Evolutionary conservation across 2,329 filamentous ascomycete genomes (phyloP), one percentile per base, ranked within the genome.

Genomic region (Trichoderma atroviride): DNA sequence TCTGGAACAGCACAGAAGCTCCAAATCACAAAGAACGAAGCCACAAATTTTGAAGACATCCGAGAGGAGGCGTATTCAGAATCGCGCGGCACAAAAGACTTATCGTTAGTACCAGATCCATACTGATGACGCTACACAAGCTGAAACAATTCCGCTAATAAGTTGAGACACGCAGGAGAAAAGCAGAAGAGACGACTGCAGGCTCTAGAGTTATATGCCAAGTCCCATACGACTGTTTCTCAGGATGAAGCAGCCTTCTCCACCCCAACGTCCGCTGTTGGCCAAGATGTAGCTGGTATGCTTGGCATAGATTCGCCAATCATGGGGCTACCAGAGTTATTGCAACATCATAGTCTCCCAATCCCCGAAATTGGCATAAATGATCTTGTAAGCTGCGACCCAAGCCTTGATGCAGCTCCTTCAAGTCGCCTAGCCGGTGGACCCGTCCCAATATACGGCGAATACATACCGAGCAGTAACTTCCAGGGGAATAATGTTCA

Each of bases 51-150:
- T 58, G n/a, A 60, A 59, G 43, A 60, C 58, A 11, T 69, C 74
- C 2, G 76, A 73, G 52, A 76, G 75, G 43, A 70, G 76, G 59
- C 72, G 74, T 2, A 35, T 73, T 61, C 76, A 77, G 62, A 77
- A 77, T 33, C 76, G 74, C 19, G 65, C 72, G 59, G 75, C 76
- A 4, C 76, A 94, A 80, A 89, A 94, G 73, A 79, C 82, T 6
- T 80, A 78, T 67, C 80, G 83, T 84, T 71, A 77, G 81, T 79
- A 24, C 11, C 5, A 4, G 16, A 43, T 19, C 14, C 22, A 24
- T 31, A n/a, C 19, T 13, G 27, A 13, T 19, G 27, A 29, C n/a
- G 29, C 10, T 19, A n/a, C 16, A 50, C 33, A 43, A 50, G 22
- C 22, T 9, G 24, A 19, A n/a, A 27, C 9, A 19, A 24, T 16